A percentile compares a stretch with the other conserved stretches of the same genome.
These are phyloP conservation scores for Nakazawaea ambrosiae DNA, from an alignment of 805 yeast genomes.

Conservation along the genomic window DNA sequence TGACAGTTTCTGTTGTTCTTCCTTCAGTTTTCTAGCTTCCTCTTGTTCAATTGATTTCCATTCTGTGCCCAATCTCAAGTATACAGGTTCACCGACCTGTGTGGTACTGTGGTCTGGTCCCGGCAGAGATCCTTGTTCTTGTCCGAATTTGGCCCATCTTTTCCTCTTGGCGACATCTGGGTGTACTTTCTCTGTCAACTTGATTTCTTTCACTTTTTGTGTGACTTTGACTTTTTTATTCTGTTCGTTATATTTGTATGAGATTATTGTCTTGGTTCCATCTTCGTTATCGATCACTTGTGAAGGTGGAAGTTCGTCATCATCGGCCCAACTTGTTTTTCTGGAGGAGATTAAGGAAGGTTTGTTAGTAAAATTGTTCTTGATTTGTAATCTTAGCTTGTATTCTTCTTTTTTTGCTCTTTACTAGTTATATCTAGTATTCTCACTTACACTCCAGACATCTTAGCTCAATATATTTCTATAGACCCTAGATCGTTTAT, in stretches of 20 bases:
- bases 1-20: slow-evolving; percentile 35
- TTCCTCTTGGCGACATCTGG: slow-evolving; percentile 82
- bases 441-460: slow-evolving; percentile 7
- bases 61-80: slow-evolving; percentile 62
- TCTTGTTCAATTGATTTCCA: slow-evolving; percentile 77
- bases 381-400: too few species aligned
- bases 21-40: slow-evolving; percentile 47
- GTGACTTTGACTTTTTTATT: slow-evolving; percentile 86
- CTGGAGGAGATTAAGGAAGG: too few species aligned
- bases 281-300: slow-evolving; percentile 73
- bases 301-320: slow-evolving; percentile 67
- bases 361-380: too few species aligned
- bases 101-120: slow-evolving; percentile 91
- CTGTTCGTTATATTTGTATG: slow-evolving; percentile 65
- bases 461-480: too few species aligned
- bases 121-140: slow-evolving; percentile 59
- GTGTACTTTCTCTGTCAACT: slow-evolving; percentile 75
- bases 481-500: too few species aligned
- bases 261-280: slow-evolving; percentile 83
- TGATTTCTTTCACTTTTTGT: slow-evolving; percentile 72
- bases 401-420: too few species aligned
- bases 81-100: slow-evolving; percentile 78
- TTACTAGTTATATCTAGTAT: too few species aligned
- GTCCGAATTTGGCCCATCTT: slow-evolving; percentile 85
- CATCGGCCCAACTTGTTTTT: slow-evolving; percentile 52